These are phyloP conservation scores for Mycena belliarum DNA, from an alignment of 768 basidiomycete species.

Conservation along the genomic window DNA sequence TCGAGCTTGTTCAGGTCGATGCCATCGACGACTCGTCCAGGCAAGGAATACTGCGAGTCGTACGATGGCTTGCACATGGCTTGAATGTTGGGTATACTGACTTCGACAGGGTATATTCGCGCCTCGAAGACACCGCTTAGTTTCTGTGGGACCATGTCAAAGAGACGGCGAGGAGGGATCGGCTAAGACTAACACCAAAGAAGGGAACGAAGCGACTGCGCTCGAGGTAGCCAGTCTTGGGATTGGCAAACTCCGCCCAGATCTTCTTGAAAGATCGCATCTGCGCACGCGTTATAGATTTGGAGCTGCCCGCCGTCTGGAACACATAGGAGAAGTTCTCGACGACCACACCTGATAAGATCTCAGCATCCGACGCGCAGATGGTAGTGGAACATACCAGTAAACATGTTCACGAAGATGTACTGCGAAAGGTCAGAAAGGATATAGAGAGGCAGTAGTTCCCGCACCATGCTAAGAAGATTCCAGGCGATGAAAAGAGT, in stretches of 20 bases:
- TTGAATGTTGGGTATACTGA: constrained; percentile 60
- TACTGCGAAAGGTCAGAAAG: constrained; percentile 51
- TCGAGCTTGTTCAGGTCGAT: constrained; percentile 69
- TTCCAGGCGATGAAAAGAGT: constrained; percentile 94
- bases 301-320: constrained; percentile 80
- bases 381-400: constrained; percentile 54
- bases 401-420: constrained; percentile 95
- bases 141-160: constrained; percentile 48
- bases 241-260: constrained; percentile 84
- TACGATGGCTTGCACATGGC: constrained; percentile 45
- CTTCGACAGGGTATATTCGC: constrained; percentile 76
- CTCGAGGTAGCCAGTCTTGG: constrained; percentile 77
- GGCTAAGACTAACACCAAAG: constrained; percentile 65
- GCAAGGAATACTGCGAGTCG: constrained; percentile 34
- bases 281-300: constrained; percentile 82
- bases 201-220: constrained; percentile 73
- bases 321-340: constrained; percentile 96
- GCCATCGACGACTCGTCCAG: constrained; percentile 43
- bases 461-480: constrained; percentile 77
- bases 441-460: background rate
- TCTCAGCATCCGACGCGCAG: background rate
- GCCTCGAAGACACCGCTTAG: constrained; percentile 88
- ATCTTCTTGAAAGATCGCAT: constrained; percentile 94
- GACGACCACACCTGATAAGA: constrained; percentile 74
- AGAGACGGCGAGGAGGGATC: background rate